Conservation (phyloP, 2,329 filamentous ascomycete genomes). For the Xylaria sp. region DNA sequence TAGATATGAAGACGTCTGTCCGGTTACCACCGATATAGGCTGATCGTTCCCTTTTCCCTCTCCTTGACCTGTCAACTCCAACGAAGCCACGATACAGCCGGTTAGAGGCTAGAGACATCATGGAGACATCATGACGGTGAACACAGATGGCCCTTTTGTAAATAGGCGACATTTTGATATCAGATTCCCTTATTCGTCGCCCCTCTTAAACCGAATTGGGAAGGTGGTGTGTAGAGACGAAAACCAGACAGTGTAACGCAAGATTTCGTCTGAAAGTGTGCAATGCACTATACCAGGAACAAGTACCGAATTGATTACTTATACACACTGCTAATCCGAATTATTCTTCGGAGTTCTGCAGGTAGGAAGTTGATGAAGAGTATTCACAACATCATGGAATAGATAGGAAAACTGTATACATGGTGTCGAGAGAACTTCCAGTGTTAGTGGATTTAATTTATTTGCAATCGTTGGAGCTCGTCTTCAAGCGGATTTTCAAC, state of each 20-base stretch:
- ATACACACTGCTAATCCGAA: conserved; percentile 38
- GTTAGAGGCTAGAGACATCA: conserved; percentile 12
- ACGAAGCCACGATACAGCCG: conserved; percentile 19
- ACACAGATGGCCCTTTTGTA: conserved; percentile 20
- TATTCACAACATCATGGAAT: conserved; percentile 2
- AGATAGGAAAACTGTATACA: conserved; percentile 24
- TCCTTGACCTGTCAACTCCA: conserved; percentile 32
- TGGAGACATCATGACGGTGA: conserved; percentile 22
- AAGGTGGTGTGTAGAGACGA: conserved; percentile 27
- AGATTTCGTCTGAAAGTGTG: conserved; percentile 22
- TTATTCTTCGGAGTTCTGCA: conserved; percentile 21
- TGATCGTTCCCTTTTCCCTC: conserved; percentile 24
- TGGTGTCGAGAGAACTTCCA: conserved; percentile 16
- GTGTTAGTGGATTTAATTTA: conserved; percentile 19
- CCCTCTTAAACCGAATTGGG: conserved; percentile 25
- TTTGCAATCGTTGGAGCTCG: background rate
- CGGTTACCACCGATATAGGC: conserved; percentile 17
- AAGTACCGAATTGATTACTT: conserved; percentile 36
- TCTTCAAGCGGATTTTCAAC: conserved; percentile 12
- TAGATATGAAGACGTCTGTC: conserved; percentile 27
- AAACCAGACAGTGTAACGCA: conserved; percentile 17
- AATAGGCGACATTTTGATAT: conserved; percentile 23
- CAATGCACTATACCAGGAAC: conserved; percentile 33
- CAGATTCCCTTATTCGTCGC: conserved; percentile 29
- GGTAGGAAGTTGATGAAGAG: conserved; percentile 25